phyloP scores from a whole-genome alignment of 257 asterid species.

The Solanum arcanum region DNA sequence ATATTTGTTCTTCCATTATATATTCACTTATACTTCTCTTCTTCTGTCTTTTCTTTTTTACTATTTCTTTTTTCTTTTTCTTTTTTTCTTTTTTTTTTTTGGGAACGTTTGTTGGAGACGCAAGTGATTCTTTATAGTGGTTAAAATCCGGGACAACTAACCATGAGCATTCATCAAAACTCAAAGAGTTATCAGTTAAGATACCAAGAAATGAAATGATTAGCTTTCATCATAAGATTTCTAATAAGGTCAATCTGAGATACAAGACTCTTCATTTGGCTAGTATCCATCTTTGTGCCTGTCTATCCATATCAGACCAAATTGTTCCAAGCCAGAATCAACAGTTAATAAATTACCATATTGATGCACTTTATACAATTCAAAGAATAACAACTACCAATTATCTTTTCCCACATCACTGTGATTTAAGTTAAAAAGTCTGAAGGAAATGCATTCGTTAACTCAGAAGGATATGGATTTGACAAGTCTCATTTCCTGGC shows the following conservation, averaged over 20 bases:
- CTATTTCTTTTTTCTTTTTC: not conserved
- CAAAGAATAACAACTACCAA: not conserved
- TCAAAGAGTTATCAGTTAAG: not conserved
- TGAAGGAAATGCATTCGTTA: not conserved
- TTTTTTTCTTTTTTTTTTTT: too few relatives aligned
- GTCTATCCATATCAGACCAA: not conserved
- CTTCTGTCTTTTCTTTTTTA: not conserved
- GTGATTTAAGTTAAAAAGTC: not conserved
- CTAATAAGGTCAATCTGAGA: not conserved
- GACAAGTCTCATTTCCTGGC: not conserved
- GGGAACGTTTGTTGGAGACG: not conserved
- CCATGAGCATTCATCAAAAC: not conserved
- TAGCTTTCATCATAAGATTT: not conserved
- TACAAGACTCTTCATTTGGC: not conserved
- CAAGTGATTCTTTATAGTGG: not conserved
- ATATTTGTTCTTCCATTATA: not conserved
- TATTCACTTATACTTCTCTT: not conserved
- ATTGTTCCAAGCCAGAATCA: not conserved
- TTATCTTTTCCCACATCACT: not conserved
- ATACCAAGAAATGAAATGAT: not conserved
- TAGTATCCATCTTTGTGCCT: not conserved
- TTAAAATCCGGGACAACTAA: not conserved
- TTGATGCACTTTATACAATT: not conserved
- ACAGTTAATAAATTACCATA: not conserved
- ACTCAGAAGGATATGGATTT: not conserved